Evolutionary conservation across 768 basidiomycete genomes (phyloP).

Genomic region (Leucosporidium yakuticum): DNA sequence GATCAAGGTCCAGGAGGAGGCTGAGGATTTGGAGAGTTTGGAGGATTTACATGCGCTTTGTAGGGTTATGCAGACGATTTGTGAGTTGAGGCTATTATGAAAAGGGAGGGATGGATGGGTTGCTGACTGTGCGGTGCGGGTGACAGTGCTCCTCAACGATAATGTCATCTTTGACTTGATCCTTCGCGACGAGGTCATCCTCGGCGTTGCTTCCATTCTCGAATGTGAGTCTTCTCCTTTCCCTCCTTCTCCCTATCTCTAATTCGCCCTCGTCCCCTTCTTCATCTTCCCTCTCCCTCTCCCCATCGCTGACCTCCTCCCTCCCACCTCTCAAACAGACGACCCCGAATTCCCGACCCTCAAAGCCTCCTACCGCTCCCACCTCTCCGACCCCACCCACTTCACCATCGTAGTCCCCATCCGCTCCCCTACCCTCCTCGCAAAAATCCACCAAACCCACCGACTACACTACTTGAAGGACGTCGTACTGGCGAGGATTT

Average conservation of each 20-base stretch:
- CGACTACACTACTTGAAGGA: slow-evolving; percentile 96
- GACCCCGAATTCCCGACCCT: slow-evolving; percentile 95
- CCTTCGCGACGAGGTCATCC: slow-evolving; percentile 83
- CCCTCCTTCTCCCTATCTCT: slow-evolving; percentile 13
- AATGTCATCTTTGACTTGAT: slow-evolving; percentile 91
- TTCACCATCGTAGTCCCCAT: slow-evolving; percentile 83
- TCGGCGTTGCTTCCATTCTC: slow-evolving; percentile 89
- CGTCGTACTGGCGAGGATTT: slow-evolving; percentile 86
- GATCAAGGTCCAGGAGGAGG: slow-evolving; percentile 73
- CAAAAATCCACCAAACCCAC: slow-evolving; percentile 94
- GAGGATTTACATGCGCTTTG: slow-evolving; percentile 86
- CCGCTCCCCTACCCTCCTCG: slow-evolving; percentile 64
- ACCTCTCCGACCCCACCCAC: slow-evolving; percentile 70
- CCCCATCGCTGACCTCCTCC: slow-evolving; percentile 14
- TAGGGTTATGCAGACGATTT: slow-evolving; percentile 85
- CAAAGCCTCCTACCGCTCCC: slow-evolving; percentile 95
- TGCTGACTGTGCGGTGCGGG: neutral
- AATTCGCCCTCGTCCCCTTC: no score
- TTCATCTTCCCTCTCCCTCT: neutral
- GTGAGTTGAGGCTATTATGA: slow-evolving; percentile 50
- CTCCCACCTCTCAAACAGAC: slow-evolving; percentile 51
- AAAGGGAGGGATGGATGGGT: no score
- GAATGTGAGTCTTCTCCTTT: slow-evolving; percentile 63
- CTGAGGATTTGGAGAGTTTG: slow-evolving; percentile 87
- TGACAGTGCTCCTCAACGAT: slow-evolving; percentile 91